Evolutionary conservation across 441 rosid species (phyloP).

Genomic region (Adansonia grandidieri): DNA sequence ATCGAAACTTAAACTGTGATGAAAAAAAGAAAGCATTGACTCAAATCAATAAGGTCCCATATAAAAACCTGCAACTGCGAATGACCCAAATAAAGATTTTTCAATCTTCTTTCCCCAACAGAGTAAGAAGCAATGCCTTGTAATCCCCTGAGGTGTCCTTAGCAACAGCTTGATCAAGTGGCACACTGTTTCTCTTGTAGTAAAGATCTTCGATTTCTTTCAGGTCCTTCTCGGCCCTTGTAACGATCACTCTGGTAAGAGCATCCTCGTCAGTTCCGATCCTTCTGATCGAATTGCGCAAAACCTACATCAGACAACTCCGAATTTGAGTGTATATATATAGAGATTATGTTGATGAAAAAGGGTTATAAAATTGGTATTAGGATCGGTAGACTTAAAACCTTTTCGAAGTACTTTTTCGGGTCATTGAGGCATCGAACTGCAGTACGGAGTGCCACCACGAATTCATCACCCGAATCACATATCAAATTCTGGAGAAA

Average conservation of each 20-base stretch:
- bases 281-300: constrained; percentile 53
- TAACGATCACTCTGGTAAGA: constrained; percentile 60
- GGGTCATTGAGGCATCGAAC: constrained; percentile 54
- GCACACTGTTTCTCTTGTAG: constrained; percentile 58
- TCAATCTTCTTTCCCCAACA: constrained; percentile 51
- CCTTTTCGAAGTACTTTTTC: constrained; percentile 63
- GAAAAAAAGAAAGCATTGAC: not conserved
- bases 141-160: constrained; percentile 62
- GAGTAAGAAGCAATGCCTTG: constrained; percentile 56
- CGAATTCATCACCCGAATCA: constrained; percentile 39
- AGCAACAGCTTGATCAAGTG: constrained; percentile 54
- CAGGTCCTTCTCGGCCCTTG: constrained; percentile 63
- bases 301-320: not conserved
- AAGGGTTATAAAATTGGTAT: not conserved
- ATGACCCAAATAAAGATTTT: not conserved
- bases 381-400: constrained; percentile 6
- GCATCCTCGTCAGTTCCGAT: constrained; percentile 68
- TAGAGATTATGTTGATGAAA: no score
- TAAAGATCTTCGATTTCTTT: constrained; percentile 56
- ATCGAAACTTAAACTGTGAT: not conserved
- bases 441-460: constrained; percentile 41
- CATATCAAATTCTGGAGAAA: constrained; percentile 37
- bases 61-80: not conserved
- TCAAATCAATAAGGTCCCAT: constrained; percentile 23
- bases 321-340: not conserved